Percentiles rank a stretch among this genome's conserved stretches.
These are phyloP conservation scores for Penicillium sp. DNA, from an alignment of 2,329 filamentous ascomycete species.

Conservation along the genomic window DNA sequence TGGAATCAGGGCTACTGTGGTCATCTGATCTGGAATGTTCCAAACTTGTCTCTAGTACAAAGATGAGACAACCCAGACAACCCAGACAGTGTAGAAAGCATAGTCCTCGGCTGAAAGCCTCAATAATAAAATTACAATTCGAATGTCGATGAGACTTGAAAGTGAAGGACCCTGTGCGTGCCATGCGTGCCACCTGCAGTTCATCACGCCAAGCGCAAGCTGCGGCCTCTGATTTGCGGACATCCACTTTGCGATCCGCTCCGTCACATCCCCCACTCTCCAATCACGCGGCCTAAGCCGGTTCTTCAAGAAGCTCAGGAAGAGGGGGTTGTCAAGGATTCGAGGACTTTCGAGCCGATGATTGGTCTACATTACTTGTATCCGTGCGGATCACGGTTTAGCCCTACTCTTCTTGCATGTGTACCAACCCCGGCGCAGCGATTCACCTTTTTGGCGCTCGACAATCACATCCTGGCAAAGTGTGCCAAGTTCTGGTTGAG, in stretches of 20 bases:
- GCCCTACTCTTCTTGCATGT: slow-evolving; percentile 7
- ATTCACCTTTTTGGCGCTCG: slow-evolving; percentile 14
- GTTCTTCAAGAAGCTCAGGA: slow-evolving; percentile 11
- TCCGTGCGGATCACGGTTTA: slow-evolving; percentile 16
- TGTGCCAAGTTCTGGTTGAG: not conserved
- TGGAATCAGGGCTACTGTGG: slow-evolving; percentile 8
- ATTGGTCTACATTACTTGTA: slow-evolving; percentile 13
- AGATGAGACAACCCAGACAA: not conserved
- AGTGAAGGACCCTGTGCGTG: slow-evolving; percentile 9
- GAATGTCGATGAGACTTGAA: slow-evolving; percentile 11
- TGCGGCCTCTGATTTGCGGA: slow-evolving; percentile 14
- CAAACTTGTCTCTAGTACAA: slow-evolving; percentile 13
- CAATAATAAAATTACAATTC: slow-evolving; percentile 3
- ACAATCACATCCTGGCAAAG: slow-evolving; percentile 9
- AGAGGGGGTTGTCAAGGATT: slow-evolving; percentile 10
- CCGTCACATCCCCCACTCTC: slow-evolving; percentile 15
- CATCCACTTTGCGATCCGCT: slow-evolving; percentile 14
- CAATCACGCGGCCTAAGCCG: slow-evolving; percentile 14
- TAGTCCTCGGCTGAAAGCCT: not conserved
- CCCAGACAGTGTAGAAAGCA: not conserved
- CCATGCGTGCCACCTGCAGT: slow-evolving; percentile 14
- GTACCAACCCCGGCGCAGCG: slow-evolving; percentile 9
- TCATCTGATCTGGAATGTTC: slow-evolving; percentile 14
- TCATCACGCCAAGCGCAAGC: slow-evolving; percentile 18
- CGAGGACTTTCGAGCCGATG: not conserved